Evolutionary conservation across 2,329 filamentous ascomycete species (phyloP).

Genomic region (Elsinoe necatrix): DNA sequence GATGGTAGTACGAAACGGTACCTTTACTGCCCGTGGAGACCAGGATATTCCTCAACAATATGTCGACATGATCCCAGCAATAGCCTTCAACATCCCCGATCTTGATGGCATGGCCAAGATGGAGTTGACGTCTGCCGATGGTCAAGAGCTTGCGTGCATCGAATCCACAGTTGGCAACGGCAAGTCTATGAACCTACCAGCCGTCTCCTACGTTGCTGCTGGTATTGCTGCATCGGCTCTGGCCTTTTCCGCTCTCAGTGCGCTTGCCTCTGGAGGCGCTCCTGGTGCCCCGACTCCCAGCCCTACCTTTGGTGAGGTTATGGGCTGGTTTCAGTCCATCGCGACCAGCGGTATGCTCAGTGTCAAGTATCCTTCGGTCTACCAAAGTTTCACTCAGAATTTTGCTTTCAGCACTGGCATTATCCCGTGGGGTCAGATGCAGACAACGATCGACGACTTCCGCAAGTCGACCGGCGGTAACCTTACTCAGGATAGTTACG

Average conservation of each 20-base stretch:
- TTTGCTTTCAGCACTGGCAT: conserved; percentile 87
- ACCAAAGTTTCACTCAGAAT: conserved; percentile 83
- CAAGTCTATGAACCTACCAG: conserved; percentile 66
- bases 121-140: conserved; percentile 55
- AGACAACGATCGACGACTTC: conserved; percentile 76
- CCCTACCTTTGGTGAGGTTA: conserved; percentile 75
- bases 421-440: conserved; percentile 72
- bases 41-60: conserved; percentile 65
- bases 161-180: conserved; percentile 76
- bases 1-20: neutral
- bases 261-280: conserved; percentile 49
- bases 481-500: conserved; percentile 67
- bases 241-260: conserved; percentile 61
- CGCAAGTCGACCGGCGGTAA: conserved; percentile 75
- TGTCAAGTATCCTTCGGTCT: conserved; percentile 77
- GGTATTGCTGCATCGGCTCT: conserved; percentile 81
- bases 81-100: conserved; percentile 86
- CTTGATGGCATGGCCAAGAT: conserved; percentile 79
- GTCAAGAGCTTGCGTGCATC: conserved; percentile 68
- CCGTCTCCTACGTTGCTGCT: conserved; percentile 74
- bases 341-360: conserved; percentile 95
- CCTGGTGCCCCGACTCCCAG: conserved; percentile 58
- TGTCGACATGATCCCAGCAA: conserved; percentile 68
- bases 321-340: conserved; percentile 87
- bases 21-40: conserved; percentile 62